Percentiles rank a stretch among this genome's conserved stretches.
These are phyloP conservation scores for Leccinum fallax DNA, from an alignment of 1,284 basidiomycete genomes.

Conservation along the genomic window DNA sequence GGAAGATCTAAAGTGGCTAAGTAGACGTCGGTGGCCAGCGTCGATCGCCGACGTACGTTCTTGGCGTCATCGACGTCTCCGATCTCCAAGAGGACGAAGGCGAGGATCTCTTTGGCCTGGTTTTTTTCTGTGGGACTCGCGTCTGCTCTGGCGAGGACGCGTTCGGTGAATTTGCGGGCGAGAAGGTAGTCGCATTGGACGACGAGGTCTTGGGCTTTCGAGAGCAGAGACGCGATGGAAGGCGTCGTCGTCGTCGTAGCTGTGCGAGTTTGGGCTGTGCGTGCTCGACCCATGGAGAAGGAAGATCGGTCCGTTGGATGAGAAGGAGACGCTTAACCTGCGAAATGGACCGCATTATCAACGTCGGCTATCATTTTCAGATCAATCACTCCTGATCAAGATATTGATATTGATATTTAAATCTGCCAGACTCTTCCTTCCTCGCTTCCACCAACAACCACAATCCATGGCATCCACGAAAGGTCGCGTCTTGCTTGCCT, in stretches of 20 bases:
- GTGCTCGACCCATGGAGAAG: constrained; percentile 61
- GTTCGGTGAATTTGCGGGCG: constrained; percentile 70
- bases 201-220: constrained; percentile 78
- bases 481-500: constrained; percentile 91
- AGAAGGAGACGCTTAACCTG: too few species aligned
- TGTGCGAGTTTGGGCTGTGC: constrained; percentile 49
- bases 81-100: constrained; percentile 75
- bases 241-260: constrained; percentile 32
- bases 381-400: neutral
- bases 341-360: neutral
- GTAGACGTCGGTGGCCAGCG: too few species aligned
- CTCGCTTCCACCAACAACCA: neutral
- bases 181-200: constrained; percentile 85
- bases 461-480: constrained; percentile 23
- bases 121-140: constrained; percentile 49
- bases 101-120: constrained; percentile 80
- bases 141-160: constrained; percentile 70
- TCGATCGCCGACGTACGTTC: too few species aligned
- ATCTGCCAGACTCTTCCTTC: neutral
- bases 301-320: neutral
- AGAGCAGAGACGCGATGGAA: constrained; percentile 56
- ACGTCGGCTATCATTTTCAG: neutral
- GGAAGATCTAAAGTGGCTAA: too few species aligned
- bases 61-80: constrained; percentile 53
- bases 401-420: neutral